These are phyloP conservation scores for Staphylotrichum longicolle DNA, from an alignment of 495 filamentous ascomycete species.

Conservation along the genomic window DNA sequence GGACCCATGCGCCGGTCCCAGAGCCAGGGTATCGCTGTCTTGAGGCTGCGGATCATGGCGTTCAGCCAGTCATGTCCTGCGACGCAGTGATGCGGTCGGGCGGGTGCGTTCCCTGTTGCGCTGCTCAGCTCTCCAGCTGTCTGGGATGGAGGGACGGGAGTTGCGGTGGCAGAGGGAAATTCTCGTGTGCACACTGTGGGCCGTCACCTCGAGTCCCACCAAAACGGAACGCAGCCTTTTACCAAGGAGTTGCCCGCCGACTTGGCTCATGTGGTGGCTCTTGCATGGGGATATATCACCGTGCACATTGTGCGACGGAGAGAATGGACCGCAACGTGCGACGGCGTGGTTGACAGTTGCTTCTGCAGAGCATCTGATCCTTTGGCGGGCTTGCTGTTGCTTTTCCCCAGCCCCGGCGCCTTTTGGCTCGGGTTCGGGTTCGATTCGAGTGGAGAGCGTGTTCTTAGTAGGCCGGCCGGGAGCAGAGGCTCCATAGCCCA, in stretches of 20 bases:
- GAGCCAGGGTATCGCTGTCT: neutral
- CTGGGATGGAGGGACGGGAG: slow-evolving; percentile 14
- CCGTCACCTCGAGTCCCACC: neutral
- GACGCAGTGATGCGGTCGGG: slow-evolving; percentile 1
- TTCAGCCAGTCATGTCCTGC: slow-evolving; percentile 9
- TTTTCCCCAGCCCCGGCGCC: neutral
- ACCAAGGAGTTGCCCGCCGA: neutral
- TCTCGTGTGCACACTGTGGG: neutral
- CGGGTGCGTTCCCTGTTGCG: neutral
- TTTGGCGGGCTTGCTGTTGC: neutral
- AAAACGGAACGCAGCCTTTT: neutral
- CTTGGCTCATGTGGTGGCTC: neutral
- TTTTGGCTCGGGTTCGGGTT: neutral
- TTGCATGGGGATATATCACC: slow-evolving; percentile 3
- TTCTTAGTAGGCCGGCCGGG: too few relatives aligned
- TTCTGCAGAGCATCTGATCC: slow-evolving; percentile 3
- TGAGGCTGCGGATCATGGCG: neutral
- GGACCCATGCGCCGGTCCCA: neutral
- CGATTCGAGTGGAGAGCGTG: too few relatives aligned
- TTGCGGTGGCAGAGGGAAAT: neutral
- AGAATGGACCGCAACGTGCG: neutral
- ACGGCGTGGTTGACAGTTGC: neutral
- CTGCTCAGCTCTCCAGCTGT: slow-evolving; percentile 9
- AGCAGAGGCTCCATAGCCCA: too few relatives aligned
- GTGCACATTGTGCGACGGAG: neutral